Conservation (phyloP, 441 rosid species). For the Rhodomyrtus psidioides region DNA sequence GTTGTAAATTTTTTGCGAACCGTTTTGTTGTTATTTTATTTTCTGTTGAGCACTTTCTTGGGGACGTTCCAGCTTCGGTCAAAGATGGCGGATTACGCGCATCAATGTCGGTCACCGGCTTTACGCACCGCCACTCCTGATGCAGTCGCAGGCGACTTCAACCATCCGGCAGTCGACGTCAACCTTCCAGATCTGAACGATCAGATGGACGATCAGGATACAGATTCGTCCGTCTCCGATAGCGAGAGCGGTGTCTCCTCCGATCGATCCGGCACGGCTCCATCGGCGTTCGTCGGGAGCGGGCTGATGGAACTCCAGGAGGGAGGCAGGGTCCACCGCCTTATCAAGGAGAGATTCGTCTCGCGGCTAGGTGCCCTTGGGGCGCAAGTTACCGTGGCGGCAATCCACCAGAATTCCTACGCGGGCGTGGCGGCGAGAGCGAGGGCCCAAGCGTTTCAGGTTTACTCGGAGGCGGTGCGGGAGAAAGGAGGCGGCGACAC, state of each 20-base stretch:
- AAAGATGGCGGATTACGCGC: not conserved
- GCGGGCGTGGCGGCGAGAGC: slow-evolving; percentile 31
- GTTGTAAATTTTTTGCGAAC: not conserved
- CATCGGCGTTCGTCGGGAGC: not conserved
- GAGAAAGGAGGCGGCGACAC: slow-evolving; percentile 30
- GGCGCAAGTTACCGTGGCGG: slow-evolving; percentile 24
- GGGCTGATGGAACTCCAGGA: slow-evolving; percentile 31
- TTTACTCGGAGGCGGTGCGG: slow-evolving; percentile 44
- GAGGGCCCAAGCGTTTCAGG: slow-evolving; percentile 42
- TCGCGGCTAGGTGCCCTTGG: slow-evolving; percentile 40
- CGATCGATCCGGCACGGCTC: not conserved
- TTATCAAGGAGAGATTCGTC: slow-evolving; percentile 38
- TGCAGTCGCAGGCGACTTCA: not conserved
- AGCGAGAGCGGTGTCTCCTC: slow-evolving; percentile 40
- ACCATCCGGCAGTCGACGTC: not conserved
- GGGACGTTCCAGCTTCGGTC: not conserved
- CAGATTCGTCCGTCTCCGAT: slow-evolving; percentile 29
- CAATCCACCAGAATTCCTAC: slow-evolving; percentile 34
- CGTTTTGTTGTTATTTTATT: not conserved
- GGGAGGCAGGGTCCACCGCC: slow-evolving; percentile 40
- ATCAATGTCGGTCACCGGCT: not conserved
- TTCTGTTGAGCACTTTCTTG: not conserved
- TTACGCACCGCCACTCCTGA: not conserved
- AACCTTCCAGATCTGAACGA: not conserved
- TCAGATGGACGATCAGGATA: not conserved